Conservation (phyloP, 2,329 filamentous ascomycete genomes). For the Chaetomium globosum region DNA sequence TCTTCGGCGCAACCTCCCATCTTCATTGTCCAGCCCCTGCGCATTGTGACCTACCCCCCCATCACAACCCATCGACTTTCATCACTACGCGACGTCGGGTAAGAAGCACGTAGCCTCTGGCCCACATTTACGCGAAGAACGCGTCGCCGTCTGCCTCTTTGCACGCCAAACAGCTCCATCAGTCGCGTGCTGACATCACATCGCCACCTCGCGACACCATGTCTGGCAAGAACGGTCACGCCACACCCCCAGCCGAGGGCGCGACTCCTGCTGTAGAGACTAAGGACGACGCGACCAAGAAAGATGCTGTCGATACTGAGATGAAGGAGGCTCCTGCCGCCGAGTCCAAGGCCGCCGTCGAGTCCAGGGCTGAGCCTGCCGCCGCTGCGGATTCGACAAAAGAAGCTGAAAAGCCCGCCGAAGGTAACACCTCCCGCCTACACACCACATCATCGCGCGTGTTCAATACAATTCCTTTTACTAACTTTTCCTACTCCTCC, state of each 20-base stretch:
- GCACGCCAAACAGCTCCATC: constrained; percentile 28
- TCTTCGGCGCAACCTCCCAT: constrained; percentile 31
- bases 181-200: constrained; percentile 35
- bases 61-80: constrained; percentile 33
- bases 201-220: constrained; percentile 35
- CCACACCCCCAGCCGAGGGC: constrained; percentile 30
- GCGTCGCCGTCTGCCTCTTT: constrained; percentile 33
- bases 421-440: constrained; percentile 30
- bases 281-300: constrained; percentile 28
- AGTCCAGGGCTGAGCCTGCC: constrained; percentile 28
- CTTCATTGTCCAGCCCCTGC: constrained; percentile 28
- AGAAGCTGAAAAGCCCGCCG: constrained; percentile 33
- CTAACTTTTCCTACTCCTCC: constrained; percentile 9
- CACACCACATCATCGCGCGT: constrained; percentile 5
- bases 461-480: constrained; percentile 6
- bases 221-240: constrained; percentile 37
- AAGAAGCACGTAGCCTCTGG: constrained; percentile 23
- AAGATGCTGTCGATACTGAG: constrained; percentile 18
- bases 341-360: constrained; percentile 31
- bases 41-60: constrained; percentile 27
- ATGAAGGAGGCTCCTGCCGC: constrained; percentile 24
- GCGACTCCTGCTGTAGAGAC: constrained; percentile 30
- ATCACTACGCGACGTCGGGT: constrained; percentile 28
- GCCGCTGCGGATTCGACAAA: constrained; percentile 37
- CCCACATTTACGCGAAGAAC: constrained; percentile 33